A percentile compares a stretch with the other conserved stretches of the same genome.
Evolutionary conservation across 371 early-diverging fungal species (phyloP).

Genomic region (Batrachochytrium dendrobatidis): DNA sequence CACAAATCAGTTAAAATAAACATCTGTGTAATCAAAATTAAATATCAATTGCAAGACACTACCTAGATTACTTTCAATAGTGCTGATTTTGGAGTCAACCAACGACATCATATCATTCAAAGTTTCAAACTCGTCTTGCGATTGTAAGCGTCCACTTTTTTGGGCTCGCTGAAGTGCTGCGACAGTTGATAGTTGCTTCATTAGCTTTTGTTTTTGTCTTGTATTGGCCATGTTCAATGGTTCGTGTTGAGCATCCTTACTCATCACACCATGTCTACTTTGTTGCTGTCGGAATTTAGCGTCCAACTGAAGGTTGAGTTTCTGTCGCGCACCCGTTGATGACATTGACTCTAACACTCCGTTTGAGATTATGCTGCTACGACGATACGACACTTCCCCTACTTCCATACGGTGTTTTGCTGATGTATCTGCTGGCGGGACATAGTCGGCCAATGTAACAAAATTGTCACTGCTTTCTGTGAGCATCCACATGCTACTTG

Average conservation of each 20-base stretch:
- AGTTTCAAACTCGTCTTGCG: constrained; percentile 31
- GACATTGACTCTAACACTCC: too few relatives aligned
- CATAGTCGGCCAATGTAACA: background rate
- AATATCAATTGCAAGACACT: background rate
- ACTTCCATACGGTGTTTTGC: background rate
- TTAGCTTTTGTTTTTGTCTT: background rate
- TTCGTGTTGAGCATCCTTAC: background rate
- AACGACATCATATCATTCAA: constrained; percentile 25
- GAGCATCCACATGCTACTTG: background rate
- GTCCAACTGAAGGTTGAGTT: background rate
- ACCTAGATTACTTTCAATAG: constrained; percentile 32
- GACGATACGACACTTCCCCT: background rate
- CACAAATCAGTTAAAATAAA: background rate
- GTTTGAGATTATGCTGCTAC: too few relatives aligned
- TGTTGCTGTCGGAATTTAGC: constrained; percentile 1
- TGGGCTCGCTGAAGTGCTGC: constrained; percentile 4
- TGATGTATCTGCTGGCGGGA: background rate
- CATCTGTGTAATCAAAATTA: background rate
- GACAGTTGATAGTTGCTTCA: constrained; percentile 4
- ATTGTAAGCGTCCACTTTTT: constrained; percentile 2
- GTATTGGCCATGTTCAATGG: too few relatives aligned
- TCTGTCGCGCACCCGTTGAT: too few relatives aligned
- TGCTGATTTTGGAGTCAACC: constrained; percentile 21
- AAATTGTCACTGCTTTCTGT: background rate
- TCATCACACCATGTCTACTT: background rate